Conservation (phyloP, 1,284 basidiomycete genomes). For the Cutaneotrichosporon dermatis region DNA sequence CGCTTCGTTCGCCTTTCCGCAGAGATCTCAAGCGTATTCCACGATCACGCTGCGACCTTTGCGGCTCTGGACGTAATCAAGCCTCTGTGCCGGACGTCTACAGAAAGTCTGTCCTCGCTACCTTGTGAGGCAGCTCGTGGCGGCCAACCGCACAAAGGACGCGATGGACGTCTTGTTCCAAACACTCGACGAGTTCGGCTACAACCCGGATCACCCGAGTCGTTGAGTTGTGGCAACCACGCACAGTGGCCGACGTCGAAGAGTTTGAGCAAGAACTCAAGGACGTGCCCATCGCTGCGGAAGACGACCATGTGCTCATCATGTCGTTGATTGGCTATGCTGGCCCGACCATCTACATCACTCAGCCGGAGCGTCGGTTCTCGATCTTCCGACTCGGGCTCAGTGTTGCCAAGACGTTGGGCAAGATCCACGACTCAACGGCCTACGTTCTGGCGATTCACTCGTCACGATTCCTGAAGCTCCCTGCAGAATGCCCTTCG, state of each 20-base stretch:
- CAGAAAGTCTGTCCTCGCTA: slow-evolving; percentile 24
- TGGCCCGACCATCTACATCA: slow-evolving; percentile 29
- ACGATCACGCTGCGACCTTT: slow-evolving; percentile 21
- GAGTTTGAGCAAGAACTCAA: slow-evolving; percentile 6
- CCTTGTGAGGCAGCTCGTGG: slow-evolving; percentile 26
- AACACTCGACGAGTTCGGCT: slow-evolving; percentile 23
- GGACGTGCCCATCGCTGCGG: slow-evolving; percentile 2
- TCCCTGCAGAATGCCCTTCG: slow-evolving; percentile 16
- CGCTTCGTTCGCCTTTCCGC: slow-evolving; percentile 19
- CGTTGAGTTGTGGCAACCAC: slow-evolving; percentile 11
- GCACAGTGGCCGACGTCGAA: slow-evolving; percentile 18
- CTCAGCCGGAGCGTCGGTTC: slow-evolving; percentile 12
- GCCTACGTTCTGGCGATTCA: slow-evolving; percentile 23
- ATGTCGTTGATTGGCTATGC: slow-evolving; percentile 28
- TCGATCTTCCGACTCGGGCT: slow-evolving; percentile 24
- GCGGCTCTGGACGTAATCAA: slow-evolving; percentile 18
- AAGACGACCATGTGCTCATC: slow-evolving; percentile 20
- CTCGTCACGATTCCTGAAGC: slow-evolving; percentile 20
- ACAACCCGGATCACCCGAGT: slow-evolving; percentile 16
- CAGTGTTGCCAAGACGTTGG: slow-evolving; percentile 18
- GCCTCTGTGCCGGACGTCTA: slow-evolving; percentile 16
- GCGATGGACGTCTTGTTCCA: slow-evolving; percentile 20
- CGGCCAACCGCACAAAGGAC: slow-evolving; percentile 12
- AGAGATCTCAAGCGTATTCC: slow-evolving; percentile 25
- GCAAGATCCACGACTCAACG: slow-evolving; percentile 19